Evolutionary conservation across 179 eudicot species (phyloP).

Genomic region (Heliamphora pulchella): DNA sequence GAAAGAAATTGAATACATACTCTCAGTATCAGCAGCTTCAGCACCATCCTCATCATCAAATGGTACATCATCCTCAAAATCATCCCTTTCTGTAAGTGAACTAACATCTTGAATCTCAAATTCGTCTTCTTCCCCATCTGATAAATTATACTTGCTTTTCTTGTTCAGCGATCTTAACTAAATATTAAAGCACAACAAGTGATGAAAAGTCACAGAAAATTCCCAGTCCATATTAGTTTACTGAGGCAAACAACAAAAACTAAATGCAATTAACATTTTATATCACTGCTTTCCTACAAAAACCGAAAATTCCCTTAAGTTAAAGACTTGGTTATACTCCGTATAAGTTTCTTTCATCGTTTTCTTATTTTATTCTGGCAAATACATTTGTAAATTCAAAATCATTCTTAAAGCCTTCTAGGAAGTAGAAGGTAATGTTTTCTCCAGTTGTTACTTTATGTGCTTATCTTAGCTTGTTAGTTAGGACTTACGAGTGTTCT

Average conservation of each 20-base stretch:
- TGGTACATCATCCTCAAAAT: slow-evolving; percentile 69
- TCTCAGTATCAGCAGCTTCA: slow-evolving; percentile 21
- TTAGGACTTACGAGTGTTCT: too few relatives aligned
- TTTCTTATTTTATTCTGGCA: too few relatives aligned
- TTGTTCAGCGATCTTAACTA: slow-evolving; percentile 28
- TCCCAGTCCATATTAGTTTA: background rate
- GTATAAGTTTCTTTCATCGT: background rate
- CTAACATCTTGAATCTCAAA: slow-evolving; percentile 36
- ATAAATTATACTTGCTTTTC: slow-evolving; percentile 67
- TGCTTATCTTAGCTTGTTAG: too few relatives aligned
- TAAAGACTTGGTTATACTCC: background rate
- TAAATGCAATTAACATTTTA: too few relatives aligned
- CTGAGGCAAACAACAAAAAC: background rate
- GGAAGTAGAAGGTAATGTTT: too few relatives aligned
- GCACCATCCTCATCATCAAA: slow-evolving; percentile 52
- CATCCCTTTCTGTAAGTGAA: slow-evolving; percentile 46
- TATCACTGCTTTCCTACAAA: background rate
- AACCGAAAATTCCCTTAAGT: background rate
- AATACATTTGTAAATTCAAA: too few relatives aligned
- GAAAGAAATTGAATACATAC: slow-evolving; percentile 27
- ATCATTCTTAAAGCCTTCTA: too few relatives aligned
- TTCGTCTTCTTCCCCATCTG: slow-evolving; percentile 94
- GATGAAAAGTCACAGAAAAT: background rate
- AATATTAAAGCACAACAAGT: background rate
- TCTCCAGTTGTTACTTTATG: too few relatives aligned